Conservation (phyloP, 805 yeast species). For the Saturnispora bothae region DNA sequence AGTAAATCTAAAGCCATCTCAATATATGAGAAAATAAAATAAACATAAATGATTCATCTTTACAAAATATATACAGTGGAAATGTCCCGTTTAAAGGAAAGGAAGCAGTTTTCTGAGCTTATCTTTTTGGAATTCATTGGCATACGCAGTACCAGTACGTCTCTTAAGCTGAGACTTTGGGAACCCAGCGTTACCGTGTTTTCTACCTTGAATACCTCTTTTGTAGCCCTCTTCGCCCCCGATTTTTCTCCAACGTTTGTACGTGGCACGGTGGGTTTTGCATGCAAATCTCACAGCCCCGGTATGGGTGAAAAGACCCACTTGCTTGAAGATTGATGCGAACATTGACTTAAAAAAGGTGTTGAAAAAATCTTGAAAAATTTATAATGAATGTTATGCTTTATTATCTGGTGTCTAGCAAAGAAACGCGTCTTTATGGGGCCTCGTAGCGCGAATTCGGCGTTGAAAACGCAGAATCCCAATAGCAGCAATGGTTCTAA, state of each 20-base stretch:
- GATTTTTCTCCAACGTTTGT: slow-evolving; percentile 67
- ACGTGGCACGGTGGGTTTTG: slow-evolving; percentile 81
- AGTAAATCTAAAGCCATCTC: slow-evolving; percentile 40
- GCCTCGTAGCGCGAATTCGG: background rate
- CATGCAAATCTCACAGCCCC: slow-evolving; percentile 25
- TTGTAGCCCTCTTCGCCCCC: slow-evolving; percentile 53
- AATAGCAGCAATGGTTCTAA: too few relatives aligned
- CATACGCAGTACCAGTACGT: slow-evolving; percentile 49
- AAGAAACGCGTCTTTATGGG: background rate
- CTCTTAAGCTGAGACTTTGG: slow-evolving; percentile 47
- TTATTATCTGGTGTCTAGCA: background rate
- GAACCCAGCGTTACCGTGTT: slow-evolving; percentile 91
- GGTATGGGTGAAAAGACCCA: slow-evolving; percentile 17
- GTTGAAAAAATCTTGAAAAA: background rate
- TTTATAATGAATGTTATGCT: background rate
- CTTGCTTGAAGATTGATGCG: slow-evolving; percentile 13
- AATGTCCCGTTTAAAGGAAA: slow-evolving; percentile 24
- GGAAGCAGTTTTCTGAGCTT: slow-evolving; percentile 50
- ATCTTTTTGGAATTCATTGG: slow-evolving; percentile 44
- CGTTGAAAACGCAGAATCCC: too few relatives aligned
- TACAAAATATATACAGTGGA: background rate
- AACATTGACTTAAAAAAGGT: slow-evolving; percentile 4
- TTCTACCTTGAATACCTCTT: slow-evolving; percentile 73
- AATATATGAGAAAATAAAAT: slow-evolving; percentile 28
- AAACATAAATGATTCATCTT: slow-evolving; percentile 16